These are phyloP conservation scores for Yarrowia sp. DNA, from an alignment of 805 yeast genomes.

Conservation along the genomic window DNA sequence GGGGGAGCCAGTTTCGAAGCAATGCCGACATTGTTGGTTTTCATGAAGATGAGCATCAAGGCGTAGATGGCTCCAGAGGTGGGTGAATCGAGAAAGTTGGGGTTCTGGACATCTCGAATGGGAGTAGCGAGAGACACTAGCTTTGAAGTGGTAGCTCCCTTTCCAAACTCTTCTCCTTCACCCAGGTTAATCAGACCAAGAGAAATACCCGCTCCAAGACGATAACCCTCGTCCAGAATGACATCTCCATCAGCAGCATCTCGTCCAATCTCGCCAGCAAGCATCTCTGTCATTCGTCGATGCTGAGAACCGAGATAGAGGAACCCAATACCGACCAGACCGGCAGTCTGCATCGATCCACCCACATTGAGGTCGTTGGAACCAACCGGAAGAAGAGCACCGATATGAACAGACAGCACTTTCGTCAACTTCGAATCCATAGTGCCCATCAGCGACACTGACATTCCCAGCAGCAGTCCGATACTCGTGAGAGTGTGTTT, in stretches of 20 bases:
- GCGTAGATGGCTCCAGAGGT: constrained; percentile 73
- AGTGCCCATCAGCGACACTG: constrained; percentile 79
- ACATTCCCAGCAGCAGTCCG: constrained; percentile 86
- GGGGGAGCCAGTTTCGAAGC: constrained; percentile 66
- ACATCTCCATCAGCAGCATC: constrained; percentile 33
- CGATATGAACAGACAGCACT: constrained; percentile 88
- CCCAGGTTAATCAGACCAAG: constrained; percentile 83
- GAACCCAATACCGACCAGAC: constrained; percentile 84
- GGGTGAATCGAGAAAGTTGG: constrained; percentile 59
- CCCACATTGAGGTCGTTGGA: constrained; percentile 86
- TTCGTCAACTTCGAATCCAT: constrained; percentile 86
- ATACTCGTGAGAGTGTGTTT: constrained; percentile 81
- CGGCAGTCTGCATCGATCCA: constrained; percentile 83
- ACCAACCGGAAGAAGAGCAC: constrained; percentile 85
- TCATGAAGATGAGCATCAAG: constrained; percentile 67
- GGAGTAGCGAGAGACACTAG: constrained; percentile 52
- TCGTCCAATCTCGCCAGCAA: constrained; percentile 58
- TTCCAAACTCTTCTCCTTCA: constrained; percentile 60
- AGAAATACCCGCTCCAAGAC: constrained; percentile 84
- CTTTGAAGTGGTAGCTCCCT: constrained; percentile 53
- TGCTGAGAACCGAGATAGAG: constrained; percentile 76
- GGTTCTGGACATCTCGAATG: constrained; percentile 61
- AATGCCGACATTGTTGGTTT: constrained; percentile 56
- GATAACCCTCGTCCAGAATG: constrained; percentile 71
- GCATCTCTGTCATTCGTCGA: constrained; percentile 78